Conservation (phyloP, 352 stramenopile species). For the Pythium folliculosum region DNA sequence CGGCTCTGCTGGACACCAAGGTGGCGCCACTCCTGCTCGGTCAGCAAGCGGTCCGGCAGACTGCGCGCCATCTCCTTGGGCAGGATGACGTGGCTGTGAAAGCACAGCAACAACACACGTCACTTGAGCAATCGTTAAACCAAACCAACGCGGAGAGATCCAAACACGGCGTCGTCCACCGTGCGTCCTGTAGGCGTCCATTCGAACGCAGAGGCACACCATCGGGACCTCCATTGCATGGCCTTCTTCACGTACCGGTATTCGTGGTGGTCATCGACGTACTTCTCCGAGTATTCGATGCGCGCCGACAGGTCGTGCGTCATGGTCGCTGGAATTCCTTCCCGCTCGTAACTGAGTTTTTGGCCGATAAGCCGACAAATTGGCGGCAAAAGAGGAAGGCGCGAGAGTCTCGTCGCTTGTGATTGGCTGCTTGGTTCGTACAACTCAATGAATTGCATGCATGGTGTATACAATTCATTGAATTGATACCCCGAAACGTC, state of each 20-base stretch:
- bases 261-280: slow-evolving; percentile 93
- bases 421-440: slow-evolving; percentile 23
- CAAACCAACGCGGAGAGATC: background rate
- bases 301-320: slow-evolving; percentile 86
- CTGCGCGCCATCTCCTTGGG: slow-evolving; percentile 98
- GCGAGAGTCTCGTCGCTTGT: slow-evolving; percentile 5
- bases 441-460: slow-evolving; percentile 25
- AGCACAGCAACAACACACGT: background rate
- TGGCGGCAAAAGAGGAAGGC: slow-evolving; percentile 18
- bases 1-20: slow-evolving; percentile 98
- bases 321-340: slow-evolving; percentile 35
- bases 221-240: background rate
- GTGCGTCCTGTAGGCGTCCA: no score
- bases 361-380: slow-evolving; percentile 8
- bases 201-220: no score
- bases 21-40: slow-evolving; percentile 96
- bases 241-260: slow-evolving; percentile 68
- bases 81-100: slow-evolving; percentile 91
- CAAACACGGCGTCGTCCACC: background rate
- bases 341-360: slow-evolving; percentile 10
- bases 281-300: slow-evolving; percentile 97
- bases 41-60: slow-evolving; percentile 95
- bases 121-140: background rate
- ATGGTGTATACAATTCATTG: slow-evolving; percentile 13
- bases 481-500: slow-evolving; percentile 25